Conservation (phyloP, 176 grass and related monocot species). For the Bothriochloa decipiens region DNA sequence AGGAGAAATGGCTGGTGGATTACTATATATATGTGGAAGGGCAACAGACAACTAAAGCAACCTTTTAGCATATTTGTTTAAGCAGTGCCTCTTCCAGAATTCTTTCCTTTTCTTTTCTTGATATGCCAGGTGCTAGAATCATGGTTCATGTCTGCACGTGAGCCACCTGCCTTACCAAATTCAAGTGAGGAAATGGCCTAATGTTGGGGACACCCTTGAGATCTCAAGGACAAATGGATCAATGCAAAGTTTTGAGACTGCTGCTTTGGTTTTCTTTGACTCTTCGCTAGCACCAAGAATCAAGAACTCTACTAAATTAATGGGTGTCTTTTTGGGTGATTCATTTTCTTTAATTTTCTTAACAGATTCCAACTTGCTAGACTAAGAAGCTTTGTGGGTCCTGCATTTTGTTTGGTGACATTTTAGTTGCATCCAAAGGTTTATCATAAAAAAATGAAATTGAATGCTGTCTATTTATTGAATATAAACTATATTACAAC, state of each 20-base stretch:
- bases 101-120: slow-evolving; percentile 34
- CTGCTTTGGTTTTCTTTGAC: slow-evolving; percentile 30
- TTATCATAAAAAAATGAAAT: slow-evolving; percentile 19
- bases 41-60: slow-evolving; percentile 11
- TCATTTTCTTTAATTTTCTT: slow-evolving; percentile 23
- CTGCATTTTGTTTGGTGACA: slow-evolving; percentile 28
- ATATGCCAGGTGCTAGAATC: slow-evolving; percentile 23
- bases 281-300: slow-evolving; percentile 45
- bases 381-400: not conserved
- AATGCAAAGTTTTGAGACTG: slow-evolving; percentile 25
- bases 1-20: not conserved
- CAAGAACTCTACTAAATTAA: slow-evolving; percentile 15
- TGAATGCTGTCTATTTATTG: not conserved
- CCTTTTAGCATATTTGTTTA: slow-evolving; percentile 27
- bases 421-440: slow-evolving; percentile 21
- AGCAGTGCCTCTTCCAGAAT: slow-evolving; percentile 27
- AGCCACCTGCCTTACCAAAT: slow-evolving; percentile 26
- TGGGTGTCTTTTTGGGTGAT: slow-evolving; percentile 1
- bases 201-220: not conserved
- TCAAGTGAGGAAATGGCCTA: slow-evolving; percentile 20
- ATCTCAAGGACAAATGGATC: slow-evolving; percentile 26
- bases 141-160: slow-evolving; percentile 27
- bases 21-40: not conserved
- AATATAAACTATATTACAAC: not conserved
- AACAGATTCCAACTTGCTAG: not conserved